These are phyloP conservation scores for Pythium grandisporangium DNA, from an alignment of 352 stramenopile genomes.

Conservation along the genomic window DNA sequence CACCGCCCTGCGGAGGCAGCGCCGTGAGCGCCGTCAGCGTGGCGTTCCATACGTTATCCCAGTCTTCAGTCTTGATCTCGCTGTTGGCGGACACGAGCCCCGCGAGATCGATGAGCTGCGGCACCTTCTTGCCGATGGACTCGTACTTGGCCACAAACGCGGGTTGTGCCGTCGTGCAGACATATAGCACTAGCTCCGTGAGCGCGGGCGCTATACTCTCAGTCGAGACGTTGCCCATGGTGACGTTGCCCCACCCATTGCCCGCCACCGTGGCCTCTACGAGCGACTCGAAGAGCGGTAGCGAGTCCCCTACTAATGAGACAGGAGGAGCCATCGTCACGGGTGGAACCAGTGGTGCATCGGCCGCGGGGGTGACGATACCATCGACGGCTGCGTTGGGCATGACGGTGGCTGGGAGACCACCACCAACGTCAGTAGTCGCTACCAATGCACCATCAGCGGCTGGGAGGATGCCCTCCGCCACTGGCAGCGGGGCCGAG, in stretches of 20 bases:
- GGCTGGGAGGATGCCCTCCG: too few species aligned
- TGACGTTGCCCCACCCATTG: not conserved
- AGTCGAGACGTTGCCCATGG: not conserved
- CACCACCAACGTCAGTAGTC: too few species aligned
- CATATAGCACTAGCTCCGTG: not conserved
- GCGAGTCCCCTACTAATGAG: too few species aligned
- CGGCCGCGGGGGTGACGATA: too few species aligned
- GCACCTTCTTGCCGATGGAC: not conserved
- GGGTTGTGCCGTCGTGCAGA: not conserved
- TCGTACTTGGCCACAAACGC: not conserved
- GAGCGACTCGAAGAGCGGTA: not conserved
- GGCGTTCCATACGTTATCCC: not conserved
- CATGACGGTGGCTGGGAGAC: too few species aligned
- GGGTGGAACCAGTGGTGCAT: too few species aligned
- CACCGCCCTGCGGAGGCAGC: too few species aligned
- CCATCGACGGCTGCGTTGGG: too few species aligned
- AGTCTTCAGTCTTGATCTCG: not conserved
- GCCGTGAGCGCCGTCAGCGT: not conserved
- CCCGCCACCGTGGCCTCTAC: not conserved
- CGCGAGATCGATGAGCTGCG: not conserved
- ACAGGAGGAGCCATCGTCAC: too few species aligned
- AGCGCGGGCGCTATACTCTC: not conserved
- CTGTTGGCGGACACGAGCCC: not conserved
- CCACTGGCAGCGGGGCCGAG: too few species aligned
- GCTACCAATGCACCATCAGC: too few species aligned